Conservation (phyloP, 2,329 filamentous ascomycete genomes). For the Chlorencoelia australis region DNA sequence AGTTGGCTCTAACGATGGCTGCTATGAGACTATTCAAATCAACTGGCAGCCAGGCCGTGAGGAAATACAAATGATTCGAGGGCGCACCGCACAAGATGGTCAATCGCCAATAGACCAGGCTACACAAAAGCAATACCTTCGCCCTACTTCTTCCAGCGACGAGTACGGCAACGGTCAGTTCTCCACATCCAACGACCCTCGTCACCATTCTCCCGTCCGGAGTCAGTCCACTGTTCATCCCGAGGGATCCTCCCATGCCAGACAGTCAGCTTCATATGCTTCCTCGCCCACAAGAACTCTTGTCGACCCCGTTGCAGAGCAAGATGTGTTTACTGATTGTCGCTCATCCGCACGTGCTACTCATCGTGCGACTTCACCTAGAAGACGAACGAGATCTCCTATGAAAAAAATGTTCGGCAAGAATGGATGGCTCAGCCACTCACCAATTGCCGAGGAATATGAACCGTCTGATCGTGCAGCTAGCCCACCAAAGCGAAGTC, state of each 20-base stretch:
- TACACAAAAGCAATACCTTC: too few species aligned
- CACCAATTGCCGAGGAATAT: conserved; percentile 5
- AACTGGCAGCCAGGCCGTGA: too few species aligned
- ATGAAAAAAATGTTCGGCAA: conserved; percentile 29
- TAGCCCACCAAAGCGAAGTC: conserved; percentile 18
- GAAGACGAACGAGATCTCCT: conserved; percentile 25
- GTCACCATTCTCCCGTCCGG: background rate
- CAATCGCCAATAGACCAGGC: too few species aligned
- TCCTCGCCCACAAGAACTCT: conserved; percentile 11
- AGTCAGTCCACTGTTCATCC: too few species aligned
- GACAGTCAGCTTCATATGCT: background rate
- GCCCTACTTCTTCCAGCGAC: too few species aligned
- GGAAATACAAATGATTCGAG: too few species aligned
- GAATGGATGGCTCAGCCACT: conserved; percentile 23
- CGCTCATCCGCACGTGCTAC: background rate
- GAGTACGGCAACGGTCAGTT: too few species aligned
- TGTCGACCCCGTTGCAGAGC: conserved; percentile 12
- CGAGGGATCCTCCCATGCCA: too few species aligned
- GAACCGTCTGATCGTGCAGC: background rate
- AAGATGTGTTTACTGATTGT: conserved; percentile 9
- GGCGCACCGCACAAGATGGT: too few species aligned
- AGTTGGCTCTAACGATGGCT: too few species aligned
- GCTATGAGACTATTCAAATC: too few species aligned
- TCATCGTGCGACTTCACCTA: conserved; percentile 8
- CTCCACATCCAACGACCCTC: background rate